Percentiles rank a stretch among this genome's conserved stretches.
Evolutionary conservation across 2,329 filamentous ascomycete species (phyloP).

Genomic region (Venturiaceae sp.): DNA sequence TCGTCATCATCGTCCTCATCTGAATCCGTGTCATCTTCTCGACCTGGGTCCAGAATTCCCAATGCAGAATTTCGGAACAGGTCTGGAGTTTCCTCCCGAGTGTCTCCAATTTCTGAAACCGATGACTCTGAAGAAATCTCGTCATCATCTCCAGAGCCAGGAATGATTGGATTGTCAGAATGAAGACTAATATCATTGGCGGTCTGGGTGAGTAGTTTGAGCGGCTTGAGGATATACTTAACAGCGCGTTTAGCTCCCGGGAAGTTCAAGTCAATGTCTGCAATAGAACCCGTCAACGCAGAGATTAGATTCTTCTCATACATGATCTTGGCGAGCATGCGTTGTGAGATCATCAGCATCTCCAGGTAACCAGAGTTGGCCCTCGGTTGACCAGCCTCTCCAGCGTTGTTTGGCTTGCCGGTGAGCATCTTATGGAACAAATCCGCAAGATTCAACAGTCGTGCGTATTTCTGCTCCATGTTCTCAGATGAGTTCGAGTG

Average conservation of each 20-base stretch:
- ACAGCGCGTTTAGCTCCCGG: constrained; percentile 87
- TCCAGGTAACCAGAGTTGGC: constrained; percentile 19
- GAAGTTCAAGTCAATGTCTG: constrained; percentile 92
- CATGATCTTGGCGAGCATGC: constrained; percentile 88
- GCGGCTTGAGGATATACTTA: constrained; percentile 87
- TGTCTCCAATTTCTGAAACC: constrained; percentile 76
- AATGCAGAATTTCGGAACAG: constrained; percentile 93
- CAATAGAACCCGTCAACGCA: constrained; percentile 81
- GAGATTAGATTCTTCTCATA: constrained; percentile 95
- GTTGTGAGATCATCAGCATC: constrained; percentile 48
- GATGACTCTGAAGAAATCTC: constrained; percentile 83
- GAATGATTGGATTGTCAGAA: constrained; percentile 59
- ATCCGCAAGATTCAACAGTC: constrained; percentile 78
- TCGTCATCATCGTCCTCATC: constrained; percentile 67
- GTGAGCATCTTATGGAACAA: constrained; percentile 89
- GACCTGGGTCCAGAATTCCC: constrained; percentile 81
- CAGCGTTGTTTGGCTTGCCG: constrained; percentile 52
- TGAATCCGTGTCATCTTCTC: constrained; percentile 73
- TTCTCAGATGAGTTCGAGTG: constrained; percentile 61
- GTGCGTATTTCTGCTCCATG: constrained; percentile 76
- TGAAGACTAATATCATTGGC: constrained; percentile 77
- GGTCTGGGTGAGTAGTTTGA: constrained; percentile 78
- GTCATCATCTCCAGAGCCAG: constrained; percentile 64
- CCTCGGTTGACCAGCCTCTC: constrained; percentile 23
- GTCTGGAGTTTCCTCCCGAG: constrained; percentile 75